Evolutionary conservation across 129 eudicot species (phyloP).

Genomic region (Escallonia rubra): DNA sequence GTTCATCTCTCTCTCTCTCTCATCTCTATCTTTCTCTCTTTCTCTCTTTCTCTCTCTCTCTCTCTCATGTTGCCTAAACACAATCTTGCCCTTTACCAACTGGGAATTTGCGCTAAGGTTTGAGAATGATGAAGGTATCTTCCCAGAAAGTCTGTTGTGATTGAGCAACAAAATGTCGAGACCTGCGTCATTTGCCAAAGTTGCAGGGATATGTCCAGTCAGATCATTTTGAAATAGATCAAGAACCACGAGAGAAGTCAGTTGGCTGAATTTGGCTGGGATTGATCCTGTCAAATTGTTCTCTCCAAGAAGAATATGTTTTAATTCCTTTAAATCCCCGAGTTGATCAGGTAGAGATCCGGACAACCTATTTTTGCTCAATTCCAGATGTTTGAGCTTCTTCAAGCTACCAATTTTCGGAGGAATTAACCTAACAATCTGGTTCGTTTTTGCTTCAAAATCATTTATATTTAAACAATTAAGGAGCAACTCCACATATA

Average conservation of each 20-base stretch:
- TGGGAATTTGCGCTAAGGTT: no score
- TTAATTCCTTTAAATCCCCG: conserved; percentile 17
- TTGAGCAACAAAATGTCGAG: conserved; percentile 20
- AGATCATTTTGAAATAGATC: conserved; percentile 22
- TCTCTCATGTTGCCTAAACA: no score
- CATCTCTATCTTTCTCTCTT: no score
- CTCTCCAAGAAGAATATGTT: conserved; percentile 22
- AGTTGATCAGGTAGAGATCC: conserved; percentile 30
- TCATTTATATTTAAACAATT: conserved; percentile 18
- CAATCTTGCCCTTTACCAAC: no score
- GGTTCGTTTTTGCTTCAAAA: conserved; percentile 22
- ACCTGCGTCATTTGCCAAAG: conserved; percentile 13
- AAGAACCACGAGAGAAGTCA: conserved; percentile 14
- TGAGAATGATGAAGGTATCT: conserved; percentile 26
- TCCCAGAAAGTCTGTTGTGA: conserved; percentile 27
- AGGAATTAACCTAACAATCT: conserved; percentile 16
- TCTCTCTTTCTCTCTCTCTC: no score
- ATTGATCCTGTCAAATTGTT: conserved; percentile 29
- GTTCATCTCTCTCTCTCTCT: no score
- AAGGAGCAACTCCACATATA: conserved; percentile 8
- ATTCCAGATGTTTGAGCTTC: conserved; percentile 15
- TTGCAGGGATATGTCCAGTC: conserved; percentile 19
- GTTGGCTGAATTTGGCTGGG: conserved; percentile 18
- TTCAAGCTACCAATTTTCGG: conserved; percentile 13
- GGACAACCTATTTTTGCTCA: conserved; percentile 16